Evolutionary conservation across 2,329 filamentous ascomycete genomes (phyloP).

Genomic region (Cladobotryum protrusum): DNA sequence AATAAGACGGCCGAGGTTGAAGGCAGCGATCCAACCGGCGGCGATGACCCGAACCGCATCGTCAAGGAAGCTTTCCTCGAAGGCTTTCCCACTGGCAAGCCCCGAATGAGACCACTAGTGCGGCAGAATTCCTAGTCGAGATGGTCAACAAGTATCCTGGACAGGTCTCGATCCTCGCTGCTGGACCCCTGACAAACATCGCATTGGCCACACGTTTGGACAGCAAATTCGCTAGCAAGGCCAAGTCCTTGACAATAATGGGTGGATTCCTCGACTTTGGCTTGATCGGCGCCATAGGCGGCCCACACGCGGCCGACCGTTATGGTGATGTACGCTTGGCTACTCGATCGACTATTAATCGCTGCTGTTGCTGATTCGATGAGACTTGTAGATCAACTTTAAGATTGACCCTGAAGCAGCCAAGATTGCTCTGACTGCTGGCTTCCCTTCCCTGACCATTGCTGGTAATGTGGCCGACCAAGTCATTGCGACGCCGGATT

Average conservation of each 20-base stretch:
- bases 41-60: slow-evolving; percentile 34
- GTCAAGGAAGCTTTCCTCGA: slow-evolving; percentile 36
- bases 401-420: slow-evolving; percentile 45
- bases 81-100: slow-evolving; percentile 41
- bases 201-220: slow-evolving; percentile 41
- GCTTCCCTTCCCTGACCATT: slow-evolving; percentile 40
- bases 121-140: slow-evolving; percentile 41
- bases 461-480: slow-evolving; percentile 43
- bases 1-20: slow-evolving; percentile 36
- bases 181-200: slow-evolving; percentile 42
- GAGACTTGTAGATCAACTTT: slow-evolving; percentile 36
- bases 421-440: slow-evolving; percentile 42
- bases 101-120: slow-evolving; percentile 28
- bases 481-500: slow-evolving; percentile 33
- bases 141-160: slow-evolving; percentile 43
- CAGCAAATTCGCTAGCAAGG: slow-evolving; percentile 37
- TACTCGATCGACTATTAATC: no score
- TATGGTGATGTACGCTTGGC: no score
- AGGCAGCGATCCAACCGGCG: slow-evolving; percentile 40
- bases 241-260: slow-evolving; percentile 44
- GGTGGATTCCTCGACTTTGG: slow-evolving; percentile 43
- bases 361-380: not conserved
- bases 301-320: no score
- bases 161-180: slow-evolving; percentile 41
- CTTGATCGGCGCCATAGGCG: slow-evolving; percentile 23